These are phyloP conservation scores for Schizochytrium sp. DNA, from an alignment of 108 stramenopile genomes.

Conservation along the genomic window DNA sequence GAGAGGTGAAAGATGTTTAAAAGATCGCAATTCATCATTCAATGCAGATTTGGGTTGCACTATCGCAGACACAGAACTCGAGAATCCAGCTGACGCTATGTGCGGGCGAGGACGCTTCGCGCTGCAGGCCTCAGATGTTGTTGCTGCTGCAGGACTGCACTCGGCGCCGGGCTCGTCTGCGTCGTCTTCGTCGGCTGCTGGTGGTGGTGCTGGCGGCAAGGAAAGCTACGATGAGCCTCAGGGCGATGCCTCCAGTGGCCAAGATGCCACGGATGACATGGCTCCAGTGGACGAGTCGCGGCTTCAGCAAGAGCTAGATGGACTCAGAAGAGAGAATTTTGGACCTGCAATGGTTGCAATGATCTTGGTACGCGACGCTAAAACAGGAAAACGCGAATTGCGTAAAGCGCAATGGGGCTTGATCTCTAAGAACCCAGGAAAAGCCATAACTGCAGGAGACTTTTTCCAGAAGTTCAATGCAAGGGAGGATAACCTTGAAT, in stretches of 20 bases:
- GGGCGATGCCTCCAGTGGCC: background rate
- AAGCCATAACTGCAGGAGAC: background rate
- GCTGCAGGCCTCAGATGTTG: background rate
- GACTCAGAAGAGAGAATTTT: constrained; percentile 27
- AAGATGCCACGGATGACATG: background rate
- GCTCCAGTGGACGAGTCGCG: background rate
- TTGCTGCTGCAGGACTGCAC: background rate
- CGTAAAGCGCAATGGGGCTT: constrained; percentile 60
- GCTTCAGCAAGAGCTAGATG: constrained; percentile 3
- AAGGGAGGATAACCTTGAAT: constrained; percentile 5
- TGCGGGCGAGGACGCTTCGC: constrained; percentile 3
- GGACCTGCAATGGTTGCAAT: constrained; percentile 21
- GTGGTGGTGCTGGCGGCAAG: background rate
- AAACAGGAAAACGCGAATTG: background rate
- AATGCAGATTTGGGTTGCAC: too few species aligned
- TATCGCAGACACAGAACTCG: too few species aligned
- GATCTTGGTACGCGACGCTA: background rate
- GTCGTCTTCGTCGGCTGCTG: background rate
- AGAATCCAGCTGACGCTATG: background rate
- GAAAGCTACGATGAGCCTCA: background rate
- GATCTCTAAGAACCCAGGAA: background rate
- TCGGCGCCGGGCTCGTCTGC: background rate
- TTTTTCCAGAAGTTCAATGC: constrained; percentile 47
- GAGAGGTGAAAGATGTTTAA: too few species aligned
- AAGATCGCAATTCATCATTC: too few species aligned